A percentile compares a stretch with the other conserved stretches of the same genome.
These are phyloP conservation scores for Rhynchospora breviuscula DNA, from an alignment of 176 grass and related monocot genomes.

Conservation along the genomic window DNA sequence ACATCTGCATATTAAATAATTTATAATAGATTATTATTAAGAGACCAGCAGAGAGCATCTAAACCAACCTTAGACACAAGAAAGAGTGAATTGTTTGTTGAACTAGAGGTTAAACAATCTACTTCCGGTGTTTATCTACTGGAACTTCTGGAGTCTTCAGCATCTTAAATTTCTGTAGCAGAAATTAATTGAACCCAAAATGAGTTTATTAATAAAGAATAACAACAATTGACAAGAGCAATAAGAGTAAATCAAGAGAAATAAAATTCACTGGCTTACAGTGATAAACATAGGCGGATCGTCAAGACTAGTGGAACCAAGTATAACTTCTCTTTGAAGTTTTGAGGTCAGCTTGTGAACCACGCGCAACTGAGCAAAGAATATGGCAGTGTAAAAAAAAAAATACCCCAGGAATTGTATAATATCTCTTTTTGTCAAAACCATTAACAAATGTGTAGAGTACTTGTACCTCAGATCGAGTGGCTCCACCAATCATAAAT, in stretches of 20 bases:
- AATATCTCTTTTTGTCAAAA: neutral
- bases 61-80: neutral
- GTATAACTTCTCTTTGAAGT: conserved; percentile 73
- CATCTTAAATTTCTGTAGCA: conserved; percentile 76
- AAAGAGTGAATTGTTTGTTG: neutral
- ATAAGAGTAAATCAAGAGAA: neutral
- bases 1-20: neutral
- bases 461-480: conserved; percentile 71
- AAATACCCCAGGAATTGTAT: neutral
- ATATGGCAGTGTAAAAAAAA: neutral
- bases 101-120: conserved; percentile 14
- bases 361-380: conserved; percentile 51
- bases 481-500: conserved; percentile 92
- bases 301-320: conserved; percentile 78
- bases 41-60: neutral
- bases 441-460: neutral
- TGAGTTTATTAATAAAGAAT: neutral
- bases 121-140: conserved; percentile 23
- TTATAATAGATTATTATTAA: neutral
- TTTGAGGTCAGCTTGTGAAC: conserved; percentile 80
- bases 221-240: neutral
- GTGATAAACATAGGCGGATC: conserved; percentile 75
- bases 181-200: conserved; percentile 5
- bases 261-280: conserved; percentile 30
- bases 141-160: conserved; percentile 35